Conservation (phyloP, 371 early-diverging fungal species). For the Saksenaea oblongispora region DNA sequence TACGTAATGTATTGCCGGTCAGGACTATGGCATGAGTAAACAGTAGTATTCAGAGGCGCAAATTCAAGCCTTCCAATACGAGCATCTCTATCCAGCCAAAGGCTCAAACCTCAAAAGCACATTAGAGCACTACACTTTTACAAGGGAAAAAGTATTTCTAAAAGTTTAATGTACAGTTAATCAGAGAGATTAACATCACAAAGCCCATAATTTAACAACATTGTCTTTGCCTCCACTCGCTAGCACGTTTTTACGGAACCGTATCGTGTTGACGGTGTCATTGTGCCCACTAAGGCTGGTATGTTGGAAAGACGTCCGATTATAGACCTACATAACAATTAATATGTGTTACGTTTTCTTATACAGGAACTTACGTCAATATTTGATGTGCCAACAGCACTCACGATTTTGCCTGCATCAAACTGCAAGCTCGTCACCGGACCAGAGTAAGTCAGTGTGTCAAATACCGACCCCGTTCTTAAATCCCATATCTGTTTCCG, state of each 20-base stretch:
- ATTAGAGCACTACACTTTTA: no score
- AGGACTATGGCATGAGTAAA: no score
- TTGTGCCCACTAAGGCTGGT: conserved; percentile 52
- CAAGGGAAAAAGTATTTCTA: not conserved
- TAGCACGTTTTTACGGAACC: conserved; percentile 52
- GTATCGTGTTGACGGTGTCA: conserved; percentile 45
- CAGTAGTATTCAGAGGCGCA: no score
- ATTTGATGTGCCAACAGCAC: conserved; percentile 44
- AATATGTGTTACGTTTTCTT: not conserved
- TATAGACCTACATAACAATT: conserved; percentile 49
- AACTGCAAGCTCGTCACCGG: conserved; percentile 65
- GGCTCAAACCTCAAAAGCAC: no score
- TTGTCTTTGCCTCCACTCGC: conserved; percentile 61
- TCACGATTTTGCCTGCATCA: conserved; percentile 53
- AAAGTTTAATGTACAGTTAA: not conserved
- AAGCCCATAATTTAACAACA: conserved; percentile 60
- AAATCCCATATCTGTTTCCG: conserved; percentile 80
- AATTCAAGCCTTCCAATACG: no score
- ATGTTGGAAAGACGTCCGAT: conserved; percentile 63
- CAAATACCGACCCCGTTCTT: conserved; percentile 69
- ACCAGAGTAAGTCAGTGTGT: conserved; percentile 57
- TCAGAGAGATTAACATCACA: conserved; percentile 17
- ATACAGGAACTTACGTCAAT: conserved; percentile 47
- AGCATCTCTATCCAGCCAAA: no score
- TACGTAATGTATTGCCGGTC: no score